Evolutionary conservation across 1,284 basidiomycete species (phyloP).

Genomic region (Ceratorhiza oryzae-sativae): DNA sequence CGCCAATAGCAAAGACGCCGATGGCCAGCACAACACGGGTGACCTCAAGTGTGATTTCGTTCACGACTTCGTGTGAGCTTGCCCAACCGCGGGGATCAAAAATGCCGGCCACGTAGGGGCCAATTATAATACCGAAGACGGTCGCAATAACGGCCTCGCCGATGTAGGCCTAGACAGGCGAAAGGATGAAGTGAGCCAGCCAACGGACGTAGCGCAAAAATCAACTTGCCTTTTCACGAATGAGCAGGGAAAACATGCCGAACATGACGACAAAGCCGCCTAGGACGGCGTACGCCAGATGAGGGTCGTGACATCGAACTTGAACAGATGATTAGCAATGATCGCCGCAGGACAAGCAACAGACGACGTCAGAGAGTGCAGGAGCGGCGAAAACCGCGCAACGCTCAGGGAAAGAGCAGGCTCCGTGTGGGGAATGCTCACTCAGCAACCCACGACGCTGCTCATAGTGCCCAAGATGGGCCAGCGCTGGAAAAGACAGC

Average conservation of each 20-base stretch:
- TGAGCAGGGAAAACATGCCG: conserved; percentile 91
- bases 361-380: not conserved
- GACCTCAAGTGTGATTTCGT: conserved; percentile 86
- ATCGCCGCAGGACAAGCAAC: not conserved
- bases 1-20: conserved; percentile 97
- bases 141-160: conserved; percentile 98
- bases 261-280: conserved; percentile 89
- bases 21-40: conserved; percentile 96
- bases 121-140: conserved; percentile 90
- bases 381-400: conserved; percentile 31
- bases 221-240: conserved; percentile 79
- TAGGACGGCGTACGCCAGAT: conserved; percentile 82
- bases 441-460: not conserved
- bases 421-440: conserved; percentile 9
- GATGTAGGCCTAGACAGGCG: conserved; percentile 72
- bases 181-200: conserved; percentile 30
- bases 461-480: conserved; percentile 13
- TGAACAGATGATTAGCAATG: conserved; percentile 40
- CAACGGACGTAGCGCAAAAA: not conserved
- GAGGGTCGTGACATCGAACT: conserved; percentile 77
- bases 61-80: conserved; percentile 56
- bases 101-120: conserved; percentile 84
- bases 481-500: not conserved
- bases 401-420: conserved; percentile 7
- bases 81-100: conserved; percentile 91